Evolutionary conservation across 2,329 filamentous ascomycete genomes (phyloP), one percentile per base, ranked within the genome.

Genomic region (Colletotrichum caudatum): DNA sequence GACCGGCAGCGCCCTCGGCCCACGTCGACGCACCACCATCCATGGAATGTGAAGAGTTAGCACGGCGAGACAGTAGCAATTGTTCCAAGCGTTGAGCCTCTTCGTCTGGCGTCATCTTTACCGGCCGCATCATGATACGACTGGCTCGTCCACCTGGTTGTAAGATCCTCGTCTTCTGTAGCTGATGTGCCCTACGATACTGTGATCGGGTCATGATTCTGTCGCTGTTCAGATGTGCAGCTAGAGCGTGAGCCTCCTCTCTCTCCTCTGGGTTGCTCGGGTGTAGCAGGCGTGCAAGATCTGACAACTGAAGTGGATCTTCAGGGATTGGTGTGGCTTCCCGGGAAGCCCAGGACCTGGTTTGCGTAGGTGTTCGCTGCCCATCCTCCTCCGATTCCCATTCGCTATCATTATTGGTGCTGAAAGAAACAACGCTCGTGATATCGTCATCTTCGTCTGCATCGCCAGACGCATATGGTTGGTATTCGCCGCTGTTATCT

Each of bases 401-500:
- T 37, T 85, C 82, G 16, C 84, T 83, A 16, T 85, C 79, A 23
- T 78, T 76, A 44, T 83, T 83, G 9, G 85, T 87, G 0, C 79
- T 78, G 64, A 77, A 72, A 4, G 94, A 94, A n/a, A 96, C 82
- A 46, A 97, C 86, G 77, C 95, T 98, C 0, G 94, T 97, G 11
- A 88, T 89, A 77, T 97, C 94, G 78, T 92, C 90, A 56, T 91
- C 86, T 14, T 90, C 84, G 4, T 89, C 86, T 5, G 83, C 78
- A 6, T 58, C 35, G 37, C 37, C 7, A 58, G 56, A 58, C 14
- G 84, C 80, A 9, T 80, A 77, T 0, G 91, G 91, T 41, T 85
- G 80, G 79, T 95, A 98, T 73, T 95, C 92, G 37, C 93, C 93
- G 77, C 93, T 97, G 6, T 86, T 86, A 78, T 98, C 95, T 41